These are phyloP conservation scores for Cornus suecica DNA, from an alignment of 148 eudicot genomes.

Conservation along the genomic window DNA sequence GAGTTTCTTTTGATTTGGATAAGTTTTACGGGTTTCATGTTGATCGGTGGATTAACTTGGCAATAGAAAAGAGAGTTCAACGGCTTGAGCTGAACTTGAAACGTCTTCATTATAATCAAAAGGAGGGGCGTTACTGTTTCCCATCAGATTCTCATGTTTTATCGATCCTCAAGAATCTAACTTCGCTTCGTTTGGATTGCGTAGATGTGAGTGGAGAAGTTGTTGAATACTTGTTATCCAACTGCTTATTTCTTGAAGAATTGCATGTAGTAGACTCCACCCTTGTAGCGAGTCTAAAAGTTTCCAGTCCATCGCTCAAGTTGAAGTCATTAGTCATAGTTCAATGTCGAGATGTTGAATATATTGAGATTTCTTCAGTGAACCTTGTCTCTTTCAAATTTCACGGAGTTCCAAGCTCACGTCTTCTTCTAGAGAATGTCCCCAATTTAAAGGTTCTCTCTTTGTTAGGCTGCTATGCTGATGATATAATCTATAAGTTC, in stretches of 20 bases:
- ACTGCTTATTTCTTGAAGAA: neutral
- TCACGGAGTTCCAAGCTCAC: neutral
- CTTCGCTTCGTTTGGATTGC: no score
- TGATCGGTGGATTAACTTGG: no score
- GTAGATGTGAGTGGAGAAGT: no score
- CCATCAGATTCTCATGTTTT: no score
- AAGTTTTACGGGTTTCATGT: no score
- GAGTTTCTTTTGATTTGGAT: neutral
- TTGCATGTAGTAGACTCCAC: neutral
- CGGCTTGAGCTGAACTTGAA: no score
- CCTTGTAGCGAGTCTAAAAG: neutral
- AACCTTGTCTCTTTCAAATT: neutral
- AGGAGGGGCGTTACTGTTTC: no score
- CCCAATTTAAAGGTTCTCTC: neutral
- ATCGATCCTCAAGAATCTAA: no score
- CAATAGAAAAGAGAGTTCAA: no score
- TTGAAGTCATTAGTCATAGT: neutral
- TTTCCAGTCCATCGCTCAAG: neutral
- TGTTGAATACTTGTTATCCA: no score
- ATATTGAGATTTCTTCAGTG: neutral
- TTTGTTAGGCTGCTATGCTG: neutral
- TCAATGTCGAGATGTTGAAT: neutral
- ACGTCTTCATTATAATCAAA: no score
- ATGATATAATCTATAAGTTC: no score
- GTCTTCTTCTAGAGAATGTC: neutral